phyloP scores from a whole-genome alignment of 2,329 filamentous ascomycete species.

The Trichophaea hybrida region DNA sequence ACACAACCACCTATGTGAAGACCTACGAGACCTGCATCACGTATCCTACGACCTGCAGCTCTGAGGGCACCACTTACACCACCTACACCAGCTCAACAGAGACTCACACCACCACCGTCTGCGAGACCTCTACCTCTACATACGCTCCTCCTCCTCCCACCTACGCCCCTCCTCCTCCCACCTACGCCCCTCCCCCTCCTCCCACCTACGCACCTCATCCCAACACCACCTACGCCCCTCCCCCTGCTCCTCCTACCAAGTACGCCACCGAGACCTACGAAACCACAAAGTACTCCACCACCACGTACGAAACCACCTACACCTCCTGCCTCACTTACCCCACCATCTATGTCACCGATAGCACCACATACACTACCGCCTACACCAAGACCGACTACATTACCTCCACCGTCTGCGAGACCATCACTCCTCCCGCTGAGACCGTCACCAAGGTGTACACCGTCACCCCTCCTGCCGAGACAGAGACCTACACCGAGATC shows the following conservation, averaged over 20 bases:
- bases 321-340: constrained; percentile 14
- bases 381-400: constrained; percentile 26
- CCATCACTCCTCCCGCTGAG: constrained; percentile 15
- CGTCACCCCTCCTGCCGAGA: constrained; percentile 30
- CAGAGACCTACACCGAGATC: constrained; percentile 31
- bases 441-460: neutral
- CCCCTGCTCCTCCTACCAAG: constrained; percentile 3
- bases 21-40: neutral
- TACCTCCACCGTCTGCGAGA: constrained; percentile 27
- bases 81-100: constrained; percentile 26
- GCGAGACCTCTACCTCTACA: constrained; percentile 8
- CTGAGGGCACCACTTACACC: neutral
- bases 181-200: constrained; percentile 15
- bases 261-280: constrained; percentile 18
- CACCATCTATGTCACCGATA: constrained; percentile 16
- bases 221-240: constrained; percentile 7
- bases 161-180: neutral
- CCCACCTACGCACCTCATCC: neutral
- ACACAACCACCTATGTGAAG: neutral
- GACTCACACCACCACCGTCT: constrained; percentile 8
- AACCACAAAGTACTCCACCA: constrained; percentile 11
- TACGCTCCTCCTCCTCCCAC: neutral
- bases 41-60: neutral
- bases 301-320: constrained; percentile 16
- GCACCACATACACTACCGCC: constrained; percentile 25